phyloP scores from a whole-genome alignment of 2,329 filamentous ascomycete species.

The Curvularia spicifera region DNA sequence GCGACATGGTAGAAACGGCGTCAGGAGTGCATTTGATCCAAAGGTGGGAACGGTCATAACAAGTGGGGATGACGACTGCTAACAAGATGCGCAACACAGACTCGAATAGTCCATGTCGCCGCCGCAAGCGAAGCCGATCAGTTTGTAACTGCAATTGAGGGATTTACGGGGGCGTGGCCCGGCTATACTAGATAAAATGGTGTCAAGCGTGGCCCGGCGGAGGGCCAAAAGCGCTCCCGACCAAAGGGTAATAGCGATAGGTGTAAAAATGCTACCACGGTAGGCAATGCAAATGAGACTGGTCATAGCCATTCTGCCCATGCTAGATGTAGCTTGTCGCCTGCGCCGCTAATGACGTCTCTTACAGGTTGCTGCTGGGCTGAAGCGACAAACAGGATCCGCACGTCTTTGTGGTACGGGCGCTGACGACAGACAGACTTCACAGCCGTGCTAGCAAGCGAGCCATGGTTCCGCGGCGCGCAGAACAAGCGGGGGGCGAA shows the following conservation, averaged over 20 bases:
- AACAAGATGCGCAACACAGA: constrained; percentile 24
- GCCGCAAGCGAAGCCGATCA: not conserved
- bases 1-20: constrained; percentile 85
- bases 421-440: constrained; percentile 26
- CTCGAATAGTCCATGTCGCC: constrained; percentile 24
- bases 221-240: constrained; percentile 20
- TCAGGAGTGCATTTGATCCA: constrained; percentile 96
- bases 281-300: constrained; percentile 18
- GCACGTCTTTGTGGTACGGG: constrained; percentile 7
- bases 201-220: constrained; percentile 18
- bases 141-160: not conserved
- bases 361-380: constrained; percentile 2
- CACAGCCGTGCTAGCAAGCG: constrained; percentile 2
- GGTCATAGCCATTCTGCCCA: constrained; percentile 10
- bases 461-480: constrained; percentile 6
- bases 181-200: constrained; percentile 9
- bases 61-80: constrained; percentile 14
- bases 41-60: constrained; percentile 61
- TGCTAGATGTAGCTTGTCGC: constrained; percentile 14
- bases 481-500: not conserved
- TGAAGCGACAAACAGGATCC: constrained; percentile 7
- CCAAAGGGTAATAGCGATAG: constrained; percentile 15
- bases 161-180: constrained; percentile 18
- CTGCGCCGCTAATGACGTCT: constrained; percentile 5
- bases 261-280: constrained; percentile 12